Conservation (phyloP, 2,329 filamentous ascomycete genomes). For the Beauveria australis region DNA sequence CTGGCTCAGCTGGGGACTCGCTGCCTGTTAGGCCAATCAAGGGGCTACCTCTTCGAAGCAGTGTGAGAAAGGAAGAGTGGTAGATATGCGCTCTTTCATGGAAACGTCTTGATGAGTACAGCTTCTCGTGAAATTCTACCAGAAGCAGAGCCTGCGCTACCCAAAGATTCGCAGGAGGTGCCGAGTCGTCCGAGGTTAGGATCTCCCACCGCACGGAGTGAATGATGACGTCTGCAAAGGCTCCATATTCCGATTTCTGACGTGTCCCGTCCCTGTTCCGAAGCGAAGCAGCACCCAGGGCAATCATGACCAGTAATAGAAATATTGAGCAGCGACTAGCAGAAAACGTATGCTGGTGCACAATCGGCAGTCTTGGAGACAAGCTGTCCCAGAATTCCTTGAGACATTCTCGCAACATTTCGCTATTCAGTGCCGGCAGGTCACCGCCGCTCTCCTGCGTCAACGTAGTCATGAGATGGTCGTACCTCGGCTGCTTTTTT, state of each 20-base stretch:
- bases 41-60: slow-evolving; percentile 79
- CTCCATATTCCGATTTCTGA: slow-evolving; percentile 37
- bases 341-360: slow-evolving; percentile 82
- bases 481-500: slow-evolving; percentile 33
- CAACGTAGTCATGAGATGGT: slow-evolving; percentile 25
- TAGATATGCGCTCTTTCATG: slow-evolving; percentile 89
- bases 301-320: slow-evolving; percentile 72
- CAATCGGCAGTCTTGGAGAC: slow-evolving; percentile 76
- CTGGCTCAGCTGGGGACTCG: slow-evolving; percentile 62
- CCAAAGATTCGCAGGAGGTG: slow-evolving; percentile 78
- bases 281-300: slow-evolving; percentile 73
- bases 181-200: slow-evolving; percentile 71
- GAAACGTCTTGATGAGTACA: slow-evolving; percentile 72
- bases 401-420: slow-evolving; percentile 79
- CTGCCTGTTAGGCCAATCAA: slow-evolving; percentile 71
- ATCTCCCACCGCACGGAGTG: slow-evolving; percentile 73
- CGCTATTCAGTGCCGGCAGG: slow-evolving; percentile 51
- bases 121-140: slow-evolving; percentile 85
- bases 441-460: slow-evolving; percentile 34
- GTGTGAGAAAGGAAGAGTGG: slow-evolving; percentile 73
- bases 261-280: slow-evolving; percentile 54
- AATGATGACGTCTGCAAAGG: slow-evolving; percentile 53
- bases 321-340: slow-evolving; percentile 70
- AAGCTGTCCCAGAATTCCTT: slow-evolving; percentile 84
- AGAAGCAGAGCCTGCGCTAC: slow-evolving; percentile 78